These are phyloP conservation scores for Cutaneotrichosporon dermatis DNA, from an alignment of 1,284 basidiomycete species.

Conservation along the genomic window DNA sequence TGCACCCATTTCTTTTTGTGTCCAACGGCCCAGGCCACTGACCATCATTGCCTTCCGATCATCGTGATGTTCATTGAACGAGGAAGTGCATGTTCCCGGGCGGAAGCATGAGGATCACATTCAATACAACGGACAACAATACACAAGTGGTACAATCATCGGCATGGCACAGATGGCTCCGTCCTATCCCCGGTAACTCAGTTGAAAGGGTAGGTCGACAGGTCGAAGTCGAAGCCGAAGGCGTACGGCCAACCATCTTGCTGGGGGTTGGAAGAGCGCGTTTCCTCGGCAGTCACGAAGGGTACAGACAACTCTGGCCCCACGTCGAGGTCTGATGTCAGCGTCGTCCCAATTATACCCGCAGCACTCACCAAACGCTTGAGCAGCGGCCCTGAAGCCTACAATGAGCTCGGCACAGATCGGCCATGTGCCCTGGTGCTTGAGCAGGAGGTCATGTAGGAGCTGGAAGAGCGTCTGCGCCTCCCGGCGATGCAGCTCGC, in stretches of 20 bases:
- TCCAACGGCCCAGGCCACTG: too few relatives aligned
- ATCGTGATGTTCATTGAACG: too few relatives aligned
- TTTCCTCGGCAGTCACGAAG: background rate
- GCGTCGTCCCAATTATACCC: background rate
- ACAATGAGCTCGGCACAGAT: constrained; percentile 9
- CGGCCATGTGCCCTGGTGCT: constrained; percentile 14
- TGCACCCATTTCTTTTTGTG: too few relatives aligned
- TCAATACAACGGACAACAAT: too few relatives aligned
- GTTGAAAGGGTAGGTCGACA: constrained; percentile 1
- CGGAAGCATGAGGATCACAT: too few relatives aligned
- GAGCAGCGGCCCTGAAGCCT: constrained; percentile 13
- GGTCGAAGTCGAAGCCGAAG: constrained; percentile 10
- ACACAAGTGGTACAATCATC: too few relatives aligned
- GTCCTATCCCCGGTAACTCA: background rate
- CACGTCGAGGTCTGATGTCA: constrained; percentile 4
- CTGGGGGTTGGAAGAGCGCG: too few relatives aligned
- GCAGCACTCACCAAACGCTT: constrained; percentile 8
- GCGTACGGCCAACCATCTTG: constrained; percentile 3
- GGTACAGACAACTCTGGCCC: background rate
- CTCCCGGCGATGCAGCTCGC: constrained; percentile 21
- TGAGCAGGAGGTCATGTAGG: constrained; percentile 16
- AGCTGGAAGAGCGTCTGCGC: constrained; percentile 15
- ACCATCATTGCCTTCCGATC: too few relatives aligned
- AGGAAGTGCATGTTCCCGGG: too few relatives aligned
- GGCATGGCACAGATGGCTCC: too few relatives aligned